Percentiles rank a stretch among this genome's conserved stretches.
These are phyloP conservation scores for Fusarium oxysporum DNA, from an alignment of 2,329 filamentous ascomycete genomes.

Conservation along the genomic window DNA sequence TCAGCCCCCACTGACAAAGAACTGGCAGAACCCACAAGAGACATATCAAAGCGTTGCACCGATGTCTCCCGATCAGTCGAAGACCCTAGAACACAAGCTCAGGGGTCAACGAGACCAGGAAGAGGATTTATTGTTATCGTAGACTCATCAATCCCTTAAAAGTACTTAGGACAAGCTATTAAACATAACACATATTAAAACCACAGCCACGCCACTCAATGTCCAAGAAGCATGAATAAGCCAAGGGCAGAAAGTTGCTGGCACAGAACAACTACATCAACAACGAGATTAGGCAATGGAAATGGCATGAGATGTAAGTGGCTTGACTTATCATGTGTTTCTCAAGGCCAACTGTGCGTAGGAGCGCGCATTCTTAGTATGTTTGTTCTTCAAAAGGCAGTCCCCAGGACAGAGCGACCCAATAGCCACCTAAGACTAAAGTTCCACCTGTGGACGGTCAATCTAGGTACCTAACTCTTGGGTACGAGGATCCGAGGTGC, in stretches of 20 bases:
- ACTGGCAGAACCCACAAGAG: constrained; percentile 11
- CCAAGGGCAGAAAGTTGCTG: not conserved
- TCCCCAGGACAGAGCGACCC: constrained; percentile 8
- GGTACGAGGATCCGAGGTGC: constrained; percentile 4
- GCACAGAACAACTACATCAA: not conserved
- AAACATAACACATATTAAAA: not conserved
- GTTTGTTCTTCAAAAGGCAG: not conserved
- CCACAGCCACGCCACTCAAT: not conserved
- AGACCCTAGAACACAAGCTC: constrained; percentile 13
- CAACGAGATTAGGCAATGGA: not conserved
- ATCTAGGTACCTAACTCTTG: not conserved
- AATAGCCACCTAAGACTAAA: not conserved
- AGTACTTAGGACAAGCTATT: not conserved
- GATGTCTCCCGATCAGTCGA: constrained; percentile 21
- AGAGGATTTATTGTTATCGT: not conserved
- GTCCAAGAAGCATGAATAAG: not conserved
- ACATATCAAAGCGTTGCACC: constrained; percentile 20
- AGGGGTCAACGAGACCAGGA: constrained; percentile 14
- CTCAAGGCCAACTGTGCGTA: not conserved
- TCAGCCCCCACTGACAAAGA: constrained; percentile 19
- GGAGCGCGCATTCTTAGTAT: constrained; percentile 20
- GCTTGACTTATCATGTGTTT: not conserved
- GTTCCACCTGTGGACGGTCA: not conserved
- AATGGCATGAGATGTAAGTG: not conserved
- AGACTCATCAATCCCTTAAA: not conserved